Evolutionary conservation across 805 yeast species (phyloP), one percentile per base, ranked within the genome.

Genomic region (Candida maris): DNA sequence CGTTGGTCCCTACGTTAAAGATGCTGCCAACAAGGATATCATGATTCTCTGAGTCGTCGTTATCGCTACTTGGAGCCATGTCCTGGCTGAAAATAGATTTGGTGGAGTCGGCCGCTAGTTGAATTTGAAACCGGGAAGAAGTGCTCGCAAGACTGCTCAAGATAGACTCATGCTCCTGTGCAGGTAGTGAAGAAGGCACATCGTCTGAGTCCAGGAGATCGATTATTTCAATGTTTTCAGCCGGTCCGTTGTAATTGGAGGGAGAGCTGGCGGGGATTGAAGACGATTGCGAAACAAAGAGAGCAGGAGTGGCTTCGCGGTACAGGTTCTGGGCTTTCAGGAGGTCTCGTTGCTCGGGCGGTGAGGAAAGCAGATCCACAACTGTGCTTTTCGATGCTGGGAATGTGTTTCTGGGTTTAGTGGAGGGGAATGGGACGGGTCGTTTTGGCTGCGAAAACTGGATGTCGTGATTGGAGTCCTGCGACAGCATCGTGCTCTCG

Each of bases 1-100:
- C 38, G 17, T 44, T 44, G 12, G 49, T 39, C 5, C 29, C 46
- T 4, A 39, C 18, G 12, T 43, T 37, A 24, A 42, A 39, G 5
- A 31, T 30, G 19, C 37, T 32, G 3, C 36, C 39, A 22, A 35
- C 15, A 18, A 32, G 16, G 19, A 39, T 39, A 19, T 39, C 43
- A 6, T 12, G 9, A 13, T 28, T 28, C 8, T 39, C 42, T 9
- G 21, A 29, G 13, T 31, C 27, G 10, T 23, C 19, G 13, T 18
- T 12, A 14, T 35, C 38, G 28, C 37, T 38, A 29, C 37, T 38
- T 19, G 24, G 13, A 27, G 22, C 14, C 36, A 33, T 9, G 15
- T 26, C 24, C 14, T 19, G 22, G 17, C 37, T 19, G 27, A 28
- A 28, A 16, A 28, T 28, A 6, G 31, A 19, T 4, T 27, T 29